These are phyloP conservation scores for Strobilomyces confusus DNA, from an alignment of 768 basidiomycete species.

Conservation along the genomic window DNA sequence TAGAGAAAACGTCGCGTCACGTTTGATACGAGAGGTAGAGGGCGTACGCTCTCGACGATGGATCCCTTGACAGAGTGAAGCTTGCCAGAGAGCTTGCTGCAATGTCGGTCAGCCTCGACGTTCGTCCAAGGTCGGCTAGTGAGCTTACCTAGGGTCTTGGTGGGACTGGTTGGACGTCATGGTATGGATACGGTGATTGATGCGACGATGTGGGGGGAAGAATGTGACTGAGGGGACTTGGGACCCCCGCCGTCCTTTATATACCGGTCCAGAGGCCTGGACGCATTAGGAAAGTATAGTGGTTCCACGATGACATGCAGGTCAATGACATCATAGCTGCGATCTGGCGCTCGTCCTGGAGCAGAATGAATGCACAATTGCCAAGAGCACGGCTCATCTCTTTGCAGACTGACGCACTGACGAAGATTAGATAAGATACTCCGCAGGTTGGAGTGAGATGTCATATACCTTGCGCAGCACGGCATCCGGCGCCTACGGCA, in stretches of 20 bases:
- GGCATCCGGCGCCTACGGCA: too few species aligned
- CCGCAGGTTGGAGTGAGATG: too few species aligned
- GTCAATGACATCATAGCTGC: constrained; percentile 28
- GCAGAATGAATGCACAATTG: background rate
- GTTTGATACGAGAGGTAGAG: background rate
- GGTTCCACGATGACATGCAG: constrained; percentile 20
- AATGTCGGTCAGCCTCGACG: background rate
- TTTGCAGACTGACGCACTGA: background rate
- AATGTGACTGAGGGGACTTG: background rate
- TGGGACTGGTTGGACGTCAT: constrained; percentile 7
- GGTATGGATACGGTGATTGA: background rate
- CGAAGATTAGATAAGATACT: background rate
- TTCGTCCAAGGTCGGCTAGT: background rate
- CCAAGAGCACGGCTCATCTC: background rate
- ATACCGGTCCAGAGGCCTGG: constrained; percentile 18
- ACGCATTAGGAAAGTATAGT: constrained; percentile 30
- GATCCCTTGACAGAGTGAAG: constrained; percentile 38
- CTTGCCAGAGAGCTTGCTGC: constrained; percentile 34
- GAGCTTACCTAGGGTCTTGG: constrained; percentile 28
- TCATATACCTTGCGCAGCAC: too few species aligned
- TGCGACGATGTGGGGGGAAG: constrained; percentile 2
- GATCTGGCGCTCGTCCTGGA: background rate
- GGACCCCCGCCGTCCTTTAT: constrained; percentile 15
- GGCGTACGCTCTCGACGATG: constrained; percentile 30
- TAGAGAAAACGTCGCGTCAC: background rate